Base-by-base conservation (phyloP, 305 asterid genomes). In the Rubia balearica region DNA sequence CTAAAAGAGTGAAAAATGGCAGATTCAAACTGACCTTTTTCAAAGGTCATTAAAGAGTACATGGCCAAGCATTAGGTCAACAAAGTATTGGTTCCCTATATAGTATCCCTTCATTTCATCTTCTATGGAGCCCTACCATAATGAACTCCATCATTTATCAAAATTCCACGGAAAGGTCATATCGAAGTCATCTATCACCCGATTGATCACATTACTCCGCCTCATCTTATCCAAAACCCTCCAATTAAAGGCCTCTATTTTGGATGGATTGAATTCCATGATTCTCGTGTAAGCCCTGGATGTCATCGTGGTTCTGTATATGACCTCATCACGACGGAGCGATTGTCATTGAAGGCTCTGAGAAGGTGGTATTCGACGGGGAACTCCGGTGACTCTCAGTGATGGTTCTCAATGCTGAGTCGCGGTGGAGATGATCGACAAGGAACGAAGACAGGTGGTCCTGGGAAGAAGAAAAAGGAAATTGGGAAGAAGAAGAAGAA, bases 141-240 rank as follows among this genome's bases (percentile, higher is more conserved):
- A 83, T 93, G 98, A 30, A 93, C 96, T 68, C 98, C 97, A 0
- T 93, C 97, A 36, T 84, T 93, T 82, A 45, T 89, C 92, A 10
- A 75, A 93, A 72, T 93, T 97, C 97, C 98, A 93, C 14, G 98
- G 94, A 80, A 84, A 93, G 14, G 97, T 90, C 91, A 93, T 80
- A 71, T 93, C 98, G 1, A 93, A 93, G 76, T 76, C 90, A 67
- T 93, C 98, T 7, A 93, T 75, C 6, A 93, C 96, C 30, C 77
- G 63, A 70, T 70, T 75, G 1, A 93, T 66, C 33, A 84, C 77
- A 46, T 89, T 84, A 14, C 85, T 70, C 13, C 78, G 74, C 84
- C 90, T 88, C 75, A 89, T 27, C 82, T 86, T 88, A 68, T 93
- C 98, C 83, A 93, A 57, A 57, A 93, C 89, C 45, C 90, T 87